Evolutionary conservation across 208 protist genomes (phyloP).

Genomic region (Zelonia costaricensis): DNA sequence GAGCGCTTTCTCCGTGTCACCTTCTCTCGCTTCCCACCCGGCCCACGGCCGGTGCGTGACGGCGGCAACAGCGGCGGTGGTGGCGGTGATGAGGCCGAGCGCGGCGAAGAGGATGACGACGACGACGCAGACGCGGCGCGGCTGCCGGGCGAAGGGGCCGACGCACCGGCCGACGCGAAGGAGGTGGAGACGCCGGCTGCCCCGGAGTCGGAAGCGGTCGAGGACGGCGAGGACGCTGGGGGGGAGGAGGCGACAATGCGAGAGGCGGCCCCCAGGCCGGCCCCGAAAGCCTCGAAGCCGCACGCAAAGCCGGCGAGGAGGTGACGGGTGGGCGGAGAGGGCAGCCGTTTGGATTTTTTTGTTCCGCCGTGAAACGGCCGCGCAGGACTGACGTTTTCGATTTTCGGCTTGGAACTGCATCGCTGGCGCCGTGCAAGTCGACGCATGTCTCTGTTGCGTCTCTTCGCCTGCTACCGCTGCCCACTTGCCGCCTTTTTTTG

Average conservation of each 20-base stretch:
- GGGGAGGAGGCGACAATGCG: not conserved
- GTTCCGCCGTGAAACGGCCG: no score
- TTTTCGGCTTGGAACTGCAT: no score
- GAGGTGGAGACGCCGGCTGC: not conserved
- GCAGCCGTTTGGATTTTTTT: no score
- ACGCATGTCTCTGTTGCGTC: no score
- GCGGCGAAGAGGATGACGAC: conserved; percentile 17
- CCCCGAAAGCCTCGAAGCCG: not conserved
- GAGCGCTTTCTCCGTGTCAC: conserved; percentile 76
- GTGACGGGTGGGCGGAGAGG: not conserved
- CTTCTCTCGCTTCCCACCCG: conserved; percentile 83
- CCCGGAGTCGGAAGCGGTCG: not conserved
- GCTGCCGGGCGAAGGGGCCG: not conserved
- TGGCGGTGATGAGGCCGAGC: no score
- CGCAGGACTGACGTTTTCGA: no score
- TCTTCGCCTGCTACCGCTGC: no score
- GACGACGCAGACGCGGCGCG: conserved; percentile 1
- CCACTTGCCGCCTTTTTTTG: no score
- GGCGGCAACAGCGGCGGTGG: conserved; percentile 24
- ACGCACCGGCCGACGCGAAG: not conserved
- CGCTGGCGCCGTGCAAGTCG: no score
- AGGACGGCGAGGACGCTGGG: not conserved
- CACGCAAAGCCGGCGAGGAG: conserved; percentile 2
- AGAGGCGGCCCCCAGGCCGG: not conserved
- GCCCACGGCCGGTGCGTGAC: conserved; percentile 25